Evolutionary conservation across 129 eudicot genomes (phyloP).

Genomic region (Daucus carota): DH1_v3.0 NC_030386.2:23235001-23235500

Average conservation of each 20-base stretch:
- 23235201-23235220: no score
- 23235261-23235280: no score
- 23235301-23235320: background rate
- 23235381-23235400: constrained; percentile 99
- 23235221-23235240: no score
- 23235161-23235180: no score
- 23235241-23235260: no score
- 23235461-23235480: no score
- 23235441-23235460: background rate
- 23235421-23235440: background rate
- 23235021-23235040: background rate
- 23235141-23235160: no score
- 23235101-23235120: no score
- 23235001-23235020: constrained; percentile 7
- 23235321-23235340: constrained; percentile 7
- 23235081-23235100: no score
- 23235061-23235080: background rate
- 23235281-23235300: no score
- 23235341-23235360: constrained; percentile 94
- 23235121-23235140: no score
- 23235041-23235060: background rate
- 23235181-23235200: no score
- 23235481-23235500: background rate
- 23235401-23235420: constrained; percentile 27
- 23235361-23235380: constrained; percentile 99